Base-by-base conservation (phyloP, 768 basidiomycete species). In the Termitomyces titanicus region DNA sequence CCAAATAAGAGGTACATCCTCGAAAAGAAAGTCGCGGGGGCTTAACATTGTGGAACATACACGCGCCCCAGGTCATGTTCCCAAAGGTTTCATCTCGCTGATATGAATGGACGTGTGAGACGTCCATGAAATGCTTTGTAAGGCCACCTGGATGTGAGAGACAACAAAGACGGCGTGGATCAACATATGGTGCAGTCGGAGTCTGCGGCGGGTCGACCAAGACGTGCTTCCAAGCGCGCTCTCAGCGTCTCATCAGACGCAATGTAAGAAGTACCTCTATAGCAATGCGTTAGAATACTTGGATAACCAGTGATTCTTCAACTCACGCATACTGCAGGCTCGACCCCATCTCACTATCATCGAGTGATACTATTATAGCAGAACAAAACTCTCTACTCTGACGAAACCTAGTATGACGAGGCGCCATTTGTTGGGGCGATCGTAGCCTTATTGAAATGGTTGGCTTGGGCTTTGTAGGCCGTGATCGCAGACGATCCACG, bases 301-400 rank as follows among this genome's bases (percentile, higher is more conserved):
- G 11, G 11, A 15, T 3, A 5, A 45, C 8, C n/a, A 13, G 3
- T 29, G 39, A 24, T 6, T 10, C 9, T 25, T 37, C 10, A 27
- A 51, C 83, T 66, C 52, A 85, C 84, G 75, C 73, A 51, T 81
- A 82, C 48, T 80, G 76, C 5, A 86, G 61, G 51, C 79, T 79
- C 0, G 71, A 64, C 2, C 74, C 83, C 67, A 66, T 66, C 46
- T 61, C 56, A 58, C 59, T 78, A 27, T 72, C 74, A 47, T 77
- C 74, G 20, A 83, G 67, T 0, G 74, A 64, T 1, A 74, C 72
- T 3, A 73, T 59, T 31, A 85, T 73, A 12, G 64, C 64, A 29
- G 64, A 43, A 35, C 55, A 35, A 15, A 5, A 39, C 0, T 13
- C 50, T 20, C 15, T 20, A 2, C 47, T 44, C 25, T 31, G 58